Evolutionary conservation across 2,329 filamentous ascomycete genomes (phyloP).

Genomic region (Colletotrichum liriopes): DNA sequence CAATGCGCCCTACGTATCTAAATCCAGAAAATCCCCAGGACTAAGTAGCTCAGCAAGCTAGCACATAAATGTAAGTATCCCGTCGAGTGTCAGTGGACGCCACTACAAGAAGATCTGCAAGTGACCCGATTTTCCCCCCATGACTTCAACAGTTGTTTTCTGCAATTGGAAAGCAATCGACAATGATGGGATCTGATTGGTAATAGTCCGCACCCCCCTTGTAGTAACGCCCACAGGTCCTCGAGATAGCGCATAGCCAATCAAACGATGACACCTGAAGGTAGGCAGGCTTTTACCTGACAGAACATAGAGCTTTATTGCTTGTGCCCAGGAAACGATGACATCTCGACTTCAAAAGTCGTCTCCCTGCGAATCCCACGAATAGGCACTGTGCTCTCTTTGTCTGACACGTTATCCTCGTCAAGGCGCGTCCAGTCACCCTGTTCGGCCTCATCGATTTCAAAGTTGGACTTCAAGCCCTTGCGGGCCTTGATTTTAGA

Average conservation of each 20-base stretch:
- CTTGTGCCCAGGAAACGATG: not conserved
- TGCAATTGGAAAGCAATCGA: not conserved
- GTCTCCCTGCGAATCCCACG: slow-evolving; percentile 38
- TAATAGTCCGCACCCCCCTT: not conserved
- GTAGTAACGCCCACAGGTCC: not conserved
- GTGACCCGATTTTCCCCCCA: not conserved
- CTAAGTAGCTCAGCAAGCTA: not conserved
- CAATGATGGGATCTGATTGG: not conserved
- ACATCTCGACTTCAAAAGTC: slow-evolving; percentile 31
- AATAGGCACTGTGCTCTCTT: slow-evolving; percentile 42
- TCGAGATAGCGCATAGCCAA: not conserved
- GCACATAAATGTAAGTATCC: not conserved
- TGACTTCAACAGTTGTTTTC: not conserved
- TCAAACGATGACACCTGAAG: not conserved
- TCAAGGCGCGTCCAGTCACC: slow-evolving; percentile 43
- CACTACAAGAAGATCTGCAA: not conserved
- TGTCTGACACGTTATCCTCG: slow-evolving; percentile 40
- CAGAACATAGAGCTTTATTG: not conserved
- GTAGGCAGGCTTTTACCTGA: not conserved
- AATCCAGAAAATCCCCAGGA: not conserved
- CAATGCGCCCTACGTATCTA: not conserved
- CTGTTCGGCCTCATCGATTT: slow-evolving; percentile 26
- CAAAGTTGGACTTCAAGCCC: slow-evolving; percentile 34
- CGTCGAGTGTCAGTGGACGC: not conserved
- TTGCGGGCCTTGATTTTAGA: slow-evolving; percentile 37